Conservation (phyloP, 192 early-diverging fungal species). For the Podochytrium sp. region DNA sequence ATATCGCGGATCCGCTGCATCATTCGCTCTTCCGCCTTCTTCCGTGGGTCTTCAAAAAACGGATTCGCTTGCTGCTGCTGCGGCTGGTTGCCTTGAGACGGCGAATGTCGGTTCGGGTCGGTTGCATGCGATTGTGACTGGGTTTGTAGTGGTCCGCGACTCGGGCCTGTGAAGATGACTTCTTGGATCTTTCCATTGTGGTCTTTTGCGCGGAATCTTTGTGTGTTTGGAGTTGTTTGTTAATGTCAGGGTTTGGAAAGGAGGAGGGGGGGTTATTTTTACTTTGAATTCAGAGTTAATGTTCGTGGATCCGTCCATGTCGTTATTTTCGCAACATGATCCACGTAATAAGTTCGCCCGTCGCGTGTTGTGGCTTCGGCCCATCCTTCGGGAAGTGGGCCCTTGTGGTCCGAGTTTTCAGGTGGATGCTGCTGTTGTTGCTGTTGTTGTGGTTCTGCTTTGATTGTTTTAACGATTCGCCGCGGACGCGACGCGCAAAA, state of each 20-base stretch:
- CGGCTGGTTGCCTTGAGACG: background rate
- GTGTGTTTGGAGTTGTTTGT: background rate
- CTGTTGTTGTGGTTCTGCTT: background rate
- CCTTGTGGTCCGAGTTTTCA: background rate
- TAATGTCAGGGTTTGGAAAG: background rate
- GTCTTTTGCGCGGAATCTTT: conserved; percentile 34
- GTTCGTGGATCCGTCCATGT: conserved; percentile 89
- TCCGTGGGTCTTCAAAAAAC: conserved; percentile 33
- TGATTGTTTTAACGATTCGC: background rate
- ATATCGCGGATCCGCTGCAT: conserved; percentile 32
- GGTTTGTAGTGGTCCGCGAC: background rate
- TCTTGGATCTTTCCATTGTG: conserved; percentile 30
- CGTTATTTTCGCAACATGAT: conserved; percentile 87
- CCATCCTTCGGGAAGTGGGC: conserved; percentile 32
- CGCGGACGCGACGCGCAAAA: background rate
- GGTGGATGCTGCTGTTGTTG: background rate
- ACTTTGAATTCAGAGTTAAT: conserved; percentile 24
- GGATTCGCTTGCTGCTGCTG: background rate
- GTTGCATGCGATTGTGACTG: conserved; percentile 1
- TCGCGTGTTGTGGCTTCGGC: conserved; percentile 48
- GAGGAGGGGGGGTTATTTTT: too few relatives aligned
- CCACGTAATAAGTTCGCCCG: conserved; percentile 87
- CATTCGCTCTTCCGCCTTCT: conserved; percentile 35
- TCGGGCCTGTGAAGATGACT: background rate
- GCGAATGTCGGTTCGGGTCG: too few relatives aligned